A percentile compares a stretch with the other conserved stretches of the same genome.
These are phyloP conservation scores for Pseudomonodictys pantanalensis DNA, from an alignment of 495 filamentous ascomycete genomes.

Conservation along the genomic window DNA sequence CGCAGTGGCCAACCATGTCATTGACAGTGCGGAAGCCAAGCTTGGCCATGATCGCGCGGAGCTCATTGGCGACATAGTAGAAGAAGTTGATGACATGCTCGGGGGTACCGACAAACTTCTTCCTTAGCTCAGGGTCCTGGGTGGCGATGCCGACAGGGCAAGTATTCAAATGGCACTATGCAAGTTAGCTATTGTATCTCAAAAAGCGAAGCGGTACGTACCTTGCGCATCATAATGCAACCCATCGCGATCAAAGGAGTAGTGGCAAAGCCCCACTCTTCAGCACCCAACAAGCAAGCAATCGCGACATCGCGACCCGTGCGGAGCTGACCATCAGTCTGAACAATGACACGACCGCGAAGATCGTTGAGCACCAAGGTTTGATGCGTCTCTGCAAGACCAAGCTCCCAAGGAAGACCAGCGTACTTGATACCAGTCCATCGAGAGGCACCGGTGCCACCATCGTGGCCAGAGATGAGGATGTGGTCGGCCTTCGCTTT, in stretches of 20 bases:
- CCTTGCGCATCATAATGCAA: conserved; percentile 95
- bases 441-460: conserved; percentile 94
- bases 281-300: conserved; percentile 91
- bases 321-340: conserved; percentile 94
- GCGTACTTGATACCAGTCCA: conserved; percentile 99
- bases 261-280: conserved; percentile 99
- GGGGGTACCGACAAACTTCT: conserved; percentile 91
- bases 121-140: conserved; percentile 89
- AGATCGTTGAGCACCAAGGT: conserved; percentile 98
- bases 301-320: conserved; percentile 96
- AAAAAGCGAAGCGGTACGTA: not conserved
- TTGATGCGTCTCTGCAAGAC: conserved; percentile 97
- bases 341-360: conserved; percentile 91
- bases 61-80: conserved; percentile 97
- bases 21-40: conserved; percentile 94
- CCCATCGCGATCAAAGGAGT: conserved; percentile 96
- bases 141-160: conserved; percentile 97
- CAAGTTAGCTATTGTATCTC: not conserved
- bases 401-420: conserved; percentile 95
- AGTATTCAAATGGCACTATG: conserved; percentile 59
- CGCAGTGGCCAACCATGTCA: conserved; percentile 96
- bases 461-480: conserved; percentile 95
- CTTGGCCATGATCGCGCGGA: conserved; percentile 97
- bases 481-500: conserved; percentile 99
- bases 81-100: conserved; percentile 99